Conservation (phyloP, 2,329 filamentous ascomycete species). For the Pseudocercospora crystallina region DNA sequence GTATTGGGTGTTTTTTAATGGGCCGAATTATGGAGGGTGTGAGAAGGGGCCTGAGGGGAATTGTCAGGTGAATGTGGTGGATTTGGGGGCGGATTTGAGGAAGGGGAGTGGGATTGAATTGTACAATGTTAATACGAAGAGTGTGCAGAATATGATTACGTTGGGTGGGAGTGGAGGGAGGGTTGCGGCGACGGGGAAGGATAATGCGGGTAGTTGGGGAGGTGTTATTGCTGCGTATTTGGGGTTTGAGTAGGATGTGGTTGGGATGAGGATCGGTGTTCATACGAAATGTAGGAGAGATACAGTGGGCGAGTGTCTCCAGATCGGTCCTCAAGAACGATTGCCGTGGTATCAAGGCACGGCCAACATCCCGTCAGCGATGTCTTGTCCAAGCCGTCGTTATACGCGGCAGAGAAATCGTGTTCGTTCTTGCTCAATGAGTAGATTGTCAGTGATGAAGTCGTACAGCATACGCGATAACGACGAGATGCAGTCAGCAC, state of each 20-base stretch:
- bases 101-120: constrained; percentile 17
- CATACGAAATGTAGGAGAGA: no score
- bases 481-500: no score
- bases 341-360: no score
- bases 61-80: constrained; percentile 39
- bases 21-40: constrained; percentile 23
- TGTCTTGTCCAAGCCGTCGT: no score
- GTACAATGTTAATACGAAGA: constrained; percentile 27
- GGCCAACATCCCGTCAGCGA: no score
- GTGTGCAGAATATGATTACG: constrained; percentile 26
- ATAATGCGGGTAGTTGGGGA: constrained; percentile 28
- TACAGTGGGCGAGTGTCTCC: no score
- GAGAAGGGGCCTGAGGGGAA: constrained; percentile 32
- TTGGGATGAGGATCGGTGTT: no score
- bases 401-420: no score
- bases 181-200: constrained; percentile 16
- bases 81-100: constrained; percentile 13
- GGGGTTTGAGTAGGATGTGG: constrained; percentile 11
- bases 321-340: no score
- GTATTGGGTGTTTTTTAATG: constrained; percentile 44
- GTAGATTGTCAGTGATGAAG: no score
- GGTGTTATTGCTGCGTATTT: constrained; percentile 26
- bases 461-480: no score
- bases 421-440: no score
- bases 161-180: constrained; percentile 17